Conservation (phyloP, 768 basidiomycete genomes). For the Clitopilus hobsonii region DNA sequence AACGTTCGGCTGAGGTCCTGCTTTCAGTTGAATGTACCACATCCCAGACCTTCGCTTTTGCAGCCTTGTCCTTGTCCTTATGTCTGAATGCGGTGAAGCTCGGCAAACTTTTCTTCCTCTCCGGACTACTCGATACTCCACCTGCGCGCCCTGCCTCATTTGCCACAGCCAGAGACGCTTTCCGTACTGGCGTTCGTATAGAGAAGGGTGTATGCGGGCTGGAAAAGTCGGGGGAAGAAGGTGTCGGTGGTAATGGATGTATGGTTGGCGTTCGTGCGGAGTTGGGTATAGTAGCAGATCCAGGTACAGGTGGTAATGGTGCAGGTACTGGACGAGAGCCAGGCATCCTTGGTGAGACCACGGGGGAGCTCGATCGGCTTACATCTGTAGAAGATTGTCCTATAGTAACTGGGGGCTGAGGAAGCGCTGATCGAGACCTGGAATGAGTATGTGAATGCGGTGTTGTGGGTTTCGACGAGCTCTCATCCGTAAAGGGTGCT, state of each 20-base stretch:
- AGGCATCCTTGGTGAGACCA: neutral
- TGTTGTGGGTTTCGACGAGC: neutral
- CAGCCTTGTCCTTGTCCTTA: neutral
- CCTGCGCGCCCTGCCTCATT: neutral
- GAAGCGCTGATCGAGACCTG: neutral
- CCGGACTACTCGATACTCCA: neutral
- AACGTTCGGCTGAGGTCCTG: slow-evolving; percentile 3
- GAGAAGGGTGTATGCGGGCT: neutral
- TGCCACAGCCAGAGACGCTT: neutral
- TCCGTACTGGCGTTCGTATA: neutral
- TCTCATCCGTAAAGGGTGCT: neutral
- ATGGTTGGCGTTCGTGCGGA: too few species aligned
- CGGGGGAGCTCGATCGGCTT: neutral
- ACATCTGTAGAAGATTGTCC: neutral
- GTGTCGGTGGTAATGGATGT: neutral
- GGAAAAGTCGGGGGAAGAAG: neutral
- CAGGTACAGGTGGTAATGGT: neutral
- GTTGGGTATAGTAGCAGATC: neutral
- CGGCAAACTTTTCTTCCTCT: neutral
- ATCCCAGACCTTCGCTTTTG: neutral
- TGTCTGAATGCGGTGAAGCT: neutral
- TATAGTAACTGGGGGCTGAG: neutral
- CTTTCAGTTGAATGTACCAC: neutral
- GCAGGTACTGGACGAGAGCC: neutral
- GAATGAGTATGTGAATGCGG: neutral